These are phyloP conservation scores for Solanum chiquidenum DNA, from an alignment of 257 asterid genomes.

Conservation along the genomic window DNA sequence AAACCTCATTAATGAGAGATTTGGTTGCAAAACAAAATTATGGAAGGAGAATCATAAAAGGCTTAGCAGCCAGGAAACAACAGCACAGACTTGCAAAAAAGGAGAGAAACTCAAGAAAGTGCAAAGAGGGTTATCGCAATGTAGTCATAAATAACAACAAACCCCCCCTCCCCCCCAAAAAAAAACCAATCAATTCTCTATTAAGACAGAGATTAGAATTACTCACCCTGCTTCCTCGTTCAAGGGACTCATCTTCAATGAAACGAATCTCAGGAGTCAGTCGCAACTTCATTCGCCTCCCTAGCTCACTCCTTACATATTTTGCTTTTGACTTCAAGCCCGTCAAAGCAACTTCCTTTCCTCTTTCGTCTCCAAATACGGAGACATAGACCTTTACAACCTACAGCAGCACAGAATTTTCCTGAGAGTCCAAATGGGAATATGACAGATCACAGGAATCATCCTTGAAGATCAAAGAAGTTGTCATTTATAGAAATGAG, in stretches of 20 bases:
- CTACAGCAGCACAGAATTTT: constrained; percentile 16
- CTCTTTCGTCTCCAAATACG: constrained; percentile 96
- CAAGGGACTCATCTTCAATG: constrained; percentile 86
- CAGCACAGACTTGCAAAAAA: background rate
- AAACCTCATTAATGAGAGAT: background rate
- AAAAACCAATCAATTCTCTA: background rate
- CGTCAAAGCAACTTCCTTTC: constrained; percentile 89
- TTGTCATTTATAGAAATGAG: background rate
- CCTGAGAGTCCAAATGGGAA: background rate
- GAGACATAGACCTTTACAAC: constrained; percentile 97
- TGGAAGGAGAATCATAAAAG: background rate
- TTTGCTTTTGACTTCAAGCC: constrained; percentile 86
- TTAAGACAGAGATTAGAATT: background rate
- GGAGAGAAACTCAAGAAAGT: background rate
- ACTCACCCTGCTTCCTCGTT: constrained; percentile 98
- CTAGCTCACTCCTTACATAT: constrained; percentile 82
- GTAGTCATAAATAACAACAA: background rate
- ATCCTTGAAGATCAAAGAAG: background rate
- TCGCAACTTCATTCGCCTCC: constrained; percentile 91
- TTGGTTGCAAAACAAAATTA: background rate
- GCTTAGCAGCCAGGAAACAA: background rate
- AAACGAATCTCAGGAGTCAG: constrained; percentile 94
- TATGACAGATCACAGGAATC: background rate
- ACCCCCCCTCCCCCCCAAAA: background rate
- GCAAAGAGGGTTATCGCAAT: background rate